A percentile compares a stretch with the other conserved stretches of the same genome.
Conservation (phyloP, 805 yeast genomes). For the Teunomyces panamensis region DNA sequence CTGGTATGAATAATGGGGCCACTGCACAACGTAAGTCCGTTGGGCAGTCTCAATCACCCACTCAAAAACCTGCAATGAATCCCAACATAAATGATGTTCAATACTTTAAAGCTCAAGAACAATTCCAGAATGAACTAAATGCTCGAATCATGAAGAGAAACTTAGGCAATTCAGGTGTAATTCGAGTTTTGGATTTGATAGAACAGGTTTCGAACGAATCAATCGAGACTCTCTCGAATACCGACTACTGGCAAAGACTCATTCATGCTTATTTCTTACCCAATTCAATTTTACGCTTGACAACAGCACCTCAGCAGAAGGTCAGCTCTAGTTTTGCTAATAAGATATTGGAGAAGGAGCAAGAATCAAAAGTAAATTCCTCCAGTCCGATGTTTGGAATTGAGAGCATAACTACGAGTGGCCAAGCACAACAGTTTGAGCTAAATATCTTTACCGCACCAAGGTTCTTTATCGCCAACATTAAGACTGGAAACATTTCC, state of each 20-base stretch:
- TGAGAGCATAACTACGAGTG: conserved; percentile 6
- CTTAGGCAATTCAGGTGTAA: conserved; percentile 41
- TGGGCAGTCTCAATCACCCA: neutral
- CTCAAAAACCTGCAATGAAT: conserved; percentile 1
- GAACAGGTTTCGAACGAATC: conserved; percentile 38
- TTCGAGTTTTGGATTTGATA: conserved; percentile 37
- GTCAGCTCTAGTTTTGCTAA: neutral
- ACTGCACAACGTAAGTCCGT: neutral
- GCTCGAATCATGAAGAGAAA: conserved; percentile 36
- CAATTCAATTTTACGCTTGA: conserved; percentile 26
- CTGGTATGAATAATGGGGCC: conserved; percentile 2
- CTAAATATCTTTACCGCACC: conserved; percentile 66
- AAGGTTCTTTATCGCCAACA: conserved; percentile 51
- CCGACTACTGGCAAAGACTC: conserved; percentile 38
- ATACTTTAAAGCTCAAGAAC: conserved; percentile 8
- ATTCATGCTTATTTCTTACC: conserved; percentile 32
- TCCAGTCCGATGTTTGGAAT: conserved; percentile 4
- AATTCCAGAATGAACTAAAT: conserved; percentile 26
- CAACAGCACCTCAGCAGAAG: conserved; percentile 16
- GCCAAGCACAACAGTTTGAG: conserved; percentile 47
- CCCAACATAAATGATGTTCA: neutral
- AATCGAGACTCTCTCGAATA: conserved; percentile 21
- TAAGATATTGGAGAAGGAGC: conserved; percentile 4
- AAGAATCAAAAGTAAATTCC: conserved; percentile 3
- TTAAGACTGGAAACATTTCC: conserved; percentile 41